Evolutionary conservation across 176 grass and related monocot species (phyloP).

Genomic region (Triticum urartu): DNA sequence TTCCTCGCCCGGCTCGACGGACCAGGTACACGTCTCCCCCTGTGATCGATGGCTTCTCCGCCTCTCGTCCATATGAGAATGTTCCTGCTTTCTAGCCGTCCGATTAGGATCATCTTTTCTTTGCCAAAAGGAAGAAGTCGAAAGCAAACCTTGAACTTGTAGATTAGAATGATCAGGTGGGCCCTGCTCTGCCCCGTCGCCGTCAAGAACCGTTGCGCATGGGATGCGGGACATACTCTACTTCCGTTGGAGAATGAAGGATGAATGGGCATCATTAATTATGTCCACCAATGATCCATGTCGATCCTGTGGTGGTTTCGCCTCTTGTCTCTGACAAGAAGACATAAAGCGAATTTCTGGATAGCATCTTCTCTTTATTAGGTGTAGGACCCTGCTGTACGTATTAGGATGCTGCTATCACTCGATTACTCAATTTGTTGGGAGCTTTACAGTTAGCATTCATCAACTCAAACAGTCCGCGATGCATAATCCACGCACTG

Average conservation of each 20-base stretch:
- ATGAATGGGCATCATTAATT: conserved; percentile 30
- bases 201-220: background rate
- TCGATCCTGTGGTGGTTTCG: background rate
- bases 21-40: conserved; percentile 44
- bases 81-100: background rate
- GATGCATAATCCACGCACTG: background rate
- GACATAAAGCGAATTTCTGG: background rate
- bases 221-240: background rate
- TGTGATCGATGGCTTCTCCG: background rate
- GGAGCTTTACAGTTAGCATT: background rate
- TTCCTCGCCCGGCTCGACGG: conserved; percentile 73
- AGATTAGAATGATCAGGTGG: background rate
- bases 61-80: background rate
- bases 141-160: no score
- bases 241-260: background rate
- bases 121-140: no score
- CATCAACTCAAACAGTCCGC: background rate
- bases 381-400: background rate
- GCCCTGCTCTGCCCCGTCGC: background rate
- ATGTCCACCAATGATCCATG: background rate
- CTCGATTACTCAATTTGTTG: background rate
- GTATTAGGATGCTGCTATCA: background rate
- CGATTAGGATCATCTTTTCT: background rate
- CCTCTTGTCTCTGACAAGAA: background rate
- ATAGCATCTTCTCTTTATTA: background rate